Evolutionary conservation across 768 basidiomycete genomes (phyloP).

Genomic region (Serpula lacrymans): DNA sequence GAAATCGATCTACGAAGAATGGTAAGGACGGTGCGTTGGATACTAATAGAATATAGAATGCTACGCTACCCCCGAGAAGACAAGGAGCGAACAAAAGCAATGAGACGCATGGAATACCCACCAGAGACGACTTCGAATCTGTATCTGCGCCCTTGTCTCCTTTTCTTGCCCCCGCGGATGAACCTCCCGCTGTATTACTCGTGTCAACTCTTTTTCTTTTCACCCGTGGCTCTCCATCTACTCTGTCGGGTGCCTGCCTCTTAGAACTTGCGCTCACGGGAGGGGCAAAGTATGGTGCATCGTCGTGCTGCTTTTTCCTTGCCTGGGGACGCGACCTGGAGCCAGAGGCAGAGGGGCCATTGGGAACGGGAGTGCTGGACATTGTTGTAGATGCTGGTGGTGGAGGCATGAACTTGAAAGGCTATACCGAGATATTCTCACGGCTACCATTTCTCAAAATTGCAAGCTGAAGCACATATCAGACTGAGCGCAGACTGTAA

Average conservation of each 20-base stretch:
- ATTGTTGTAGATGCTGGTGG: conserved; percentile 7
- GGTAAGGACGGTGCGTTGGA: neutral
- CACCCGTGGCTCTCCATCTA: conserved; percentile 68
- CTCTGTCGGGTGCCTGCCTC: conserved; percentile 62
- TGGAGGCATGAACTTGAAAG: neutral
- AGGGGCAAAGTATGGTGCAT: conserved; percentile 68
- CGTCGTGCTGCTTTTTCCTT: conserved; percentile 61
- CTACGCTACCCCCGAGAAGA: conserved; percentile 9
- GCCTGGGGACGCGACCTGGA: conserved; percentile 64
- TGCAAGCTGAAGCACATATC: too few species aligned
- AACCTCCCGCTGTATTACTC: conserved; percentile 18
- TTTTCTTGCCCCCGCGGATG: conserved; percentile 21
- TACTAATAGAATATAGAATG: neutral
- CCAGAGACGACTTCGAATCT: conserved; percentile 29
- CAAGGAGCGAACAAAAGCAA: neutral
- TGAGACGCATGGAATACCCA: conserved; percentile 10
- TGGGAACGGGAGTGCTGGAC: conserved; percentile 12
- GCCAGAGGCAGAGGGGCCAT: conserved; percentile 31
- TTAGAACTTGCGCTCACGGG: conserved; percentile 51
- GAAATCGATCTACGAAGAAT: conserved; percentile 64
- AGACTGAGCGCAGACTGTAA: too few species aligned
- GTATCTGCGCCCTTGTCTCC: conserved; percentile 37
- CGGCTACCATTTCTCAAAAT: conserved; percentile 2
- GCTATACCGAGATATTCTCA: conserved; percentile 1
- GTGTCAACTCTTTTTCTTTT: conserved; percentile 71